Percentiles rank a stretch among this genome's conserved stretches.
These are phyloP conservation scores for Alternaria arbusti DNA, from an alignment of 2,329 filamentous ascomycete species.

Conservation along the genomic window DNA sequence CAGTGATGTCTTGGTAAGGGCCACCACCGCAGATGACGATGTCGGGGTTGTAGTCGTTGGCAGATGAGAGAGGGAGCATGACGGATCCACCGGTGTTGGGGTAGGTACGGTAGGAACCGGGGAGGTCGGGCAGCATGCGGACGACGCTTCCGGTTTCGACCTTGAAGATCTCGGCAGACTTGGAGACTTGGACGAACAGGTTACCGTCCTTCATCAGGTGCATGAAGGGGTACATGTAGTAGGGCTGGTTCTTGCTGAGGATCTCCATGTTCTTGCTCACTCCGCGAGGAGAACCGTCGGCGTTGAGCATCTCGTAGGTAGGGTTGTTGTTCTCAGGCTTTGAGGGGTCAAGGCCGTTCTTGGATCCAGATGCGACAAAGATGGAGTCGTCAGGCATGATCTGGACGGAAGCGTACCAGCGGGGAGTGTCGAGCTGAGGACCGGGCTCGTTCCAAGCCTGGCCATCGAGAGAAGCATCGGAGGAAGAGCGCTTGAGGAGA, in stretches of 20 bases:
- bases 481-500: slow-evolving; percentile 57
- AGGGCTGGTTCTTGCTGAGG: slow-evolving; percentile 64
- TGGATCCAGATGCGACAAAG: slow-evolving; percentile 66
- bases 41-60: slow-evolving; percentile 61
- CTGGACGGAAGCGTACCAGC: slow-evolving; percentile 68
- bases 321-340: slow-evolving; percentile 66
- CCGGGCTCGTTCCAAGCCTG: slow-evolving; percentile 62
- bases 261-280: slow-evolving; percentile 60
- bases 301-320: slow-evolving; percentile 66
- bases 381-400: slow-evolving; percentile 63
- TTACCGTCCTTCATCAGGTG: slow-evolving; percentile 64
- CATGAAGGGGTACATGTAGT: slow-evolving; percentile 70
- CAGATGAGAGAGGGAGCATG: slow-evolving; percentile 60
- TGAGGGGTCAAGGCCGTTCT: slow-evolving; percentile 64
- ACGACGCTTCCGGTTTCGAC: slow-evolving; percentile 54
- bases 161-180: slow-evolving; percentile 64
- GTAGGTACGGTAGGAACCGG: slow-evolving; percentile 65
- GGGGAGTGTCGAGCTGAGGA: slow-evolving; percentile 59
- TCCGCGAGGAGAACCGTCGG: slow-evolving; percentile 56
- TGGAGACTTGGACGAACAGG: slow-evolving; percentile 64
- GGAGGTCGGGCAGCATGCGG: slow-evolving; percentile 59
- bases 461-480: slow-evolving; percentile 55
- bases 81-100: slow-evolving; percentile 67
- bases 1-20: slow-evolving; percentile 64
- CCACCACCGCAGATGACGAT: slow-evolving; percentile 66